Base-by-base conservation (phyloP, 2,329 filamentous ascomycete species). In the Amphichorda felina region DNA sequence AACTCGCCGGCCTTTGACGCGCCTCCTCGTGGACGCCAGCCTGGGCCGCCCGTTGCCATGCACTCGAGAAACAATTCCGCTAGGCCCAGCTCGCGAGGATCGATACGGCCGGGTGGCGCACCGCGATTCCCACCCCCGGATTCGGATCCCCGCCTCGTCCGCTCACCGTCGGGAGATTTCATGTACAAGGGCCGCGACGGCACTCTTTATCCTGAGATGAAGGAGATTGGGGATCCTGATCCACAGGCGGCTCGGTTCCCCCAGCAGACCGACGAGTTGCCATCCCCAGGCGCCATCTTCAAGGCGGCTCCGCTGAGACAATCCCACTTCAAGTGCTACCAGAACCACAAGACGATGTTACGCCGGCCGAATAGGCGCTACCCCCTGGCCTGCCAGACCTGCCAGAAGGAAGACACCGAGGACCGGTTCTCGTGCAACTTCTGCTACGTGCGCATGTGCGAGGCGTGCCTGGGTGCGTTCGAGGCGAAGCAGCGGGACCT, bases 371-470 rank as follows among this genome's bases (percentile, higher is more conserved):
- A 75, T 49, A 51, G 47, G 32, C 49, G 61, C 44, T 68, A 72
- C 45, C 59, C 70, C 2, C 55, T 75, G 15, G 58, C 66, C 9
- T 76, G 72, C 48, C 66, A 72, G 50, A 59, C 64, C 4, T 76
- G 72, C 50, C 58, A 59, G 35, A 57, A 55, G 38, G 54, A 57
- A 34, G 66, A 72, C 38, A 45, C 48, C 6, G 57, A 61, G 30
- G 52, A 61, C 41, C 63, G 70, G 25, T 65, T 55, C 51, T 57
- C 56, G 15, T 74, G 70, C 47, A 51, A 53, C 11, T 69, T 64
- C 49, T 74, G 70, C 50, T 57, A 61, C 39, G 44, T 74, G 33
- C 63, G 69, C 35, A 60, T 75, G 38, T 76, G 72, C 50, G 56
- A 59, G 22, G 42, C 53, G 2, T 76, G 72, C 43, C 48, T 57